Evolutionary conservation across 1,284 basidiomycete species (phyloP).

Genomic region (Kwoniella shivajii): DNA sequence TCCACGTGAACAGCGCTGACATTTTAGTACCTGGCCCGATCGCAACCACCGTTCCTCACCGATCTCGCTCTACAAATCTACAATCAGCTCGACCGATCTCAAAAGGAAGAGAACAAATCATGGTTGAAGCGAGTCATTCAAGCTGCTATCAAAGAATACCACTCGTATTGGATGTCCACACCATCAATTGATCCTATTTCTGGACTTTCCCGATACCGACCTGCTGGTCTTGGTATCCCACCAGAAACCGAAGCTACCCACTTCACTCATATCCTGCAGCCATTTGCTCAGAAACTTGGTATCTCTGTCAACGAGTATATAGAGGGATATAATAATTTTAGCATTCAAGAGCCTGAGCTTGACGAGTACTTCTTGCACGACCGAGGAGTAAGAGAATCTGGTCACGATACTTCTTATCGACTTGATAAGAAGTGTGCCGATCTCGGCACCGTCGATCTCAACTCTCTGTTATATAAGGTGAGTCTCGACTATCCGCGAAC

Average conservation of each 20-base stretch:
- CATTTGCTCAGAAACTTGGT: slow-evolving; percentile 88
- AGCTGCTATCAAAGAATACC: slow-evolving; percentile 98
- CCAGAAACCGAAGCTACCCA: slow-evolving; percentile 98
- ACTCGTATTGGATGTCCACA: slow-evolving; percentile 92
- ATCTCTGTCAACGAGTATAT: slow-evolving; percentile 97
- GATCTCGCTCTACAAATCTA: slow-evolving; percentile 98
- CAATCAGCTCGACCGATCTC: slow-evolving; percentile 86
- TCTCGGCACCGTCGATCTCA: slow-evolving; percentile 93
- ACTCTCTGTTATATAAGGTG: slow-evolving; percentile 74
- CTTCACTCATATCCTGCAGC: slow-evolving; percentile 95
- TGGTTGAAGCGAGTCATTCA: slow-evolving; percentile 95
- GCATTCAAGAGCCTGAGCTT: slow-evolving; percentile 80
- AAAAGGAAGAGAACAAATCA: slow-evolving; percentile 75
- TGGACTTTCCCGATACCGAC: slow-evolving; percentile 89
- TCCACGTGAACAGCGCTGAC: background rate
- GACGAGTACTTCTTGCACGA: slow-evolving; percentile 99
- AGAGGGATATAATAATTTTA: slow-evolving; percentile 88
- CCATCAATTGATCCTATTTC: slow-evolving; percentile 91
- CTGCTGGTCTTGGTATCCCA: slow-evolving; percentile 92
- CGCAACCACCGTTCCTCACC: slow-evolving; percentile 97
- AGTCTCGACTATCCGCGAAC: slow-evolving; percentile 4
- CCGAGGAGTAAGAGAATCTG: slow-evolving; percentile 88
- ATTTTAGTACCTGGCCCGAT: slow-evolving; percentile 85
- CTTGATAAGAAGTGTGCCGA: slow-evolving; percentile 93
- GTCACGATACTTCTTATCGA: slow-evolving; percentile 96